Percentiles rank a stretch among this genome's conserved stretches.
Conservation (phyloP, 176 grass and related monocot genomes). For the Bothriochloa decipiens region DNA sequence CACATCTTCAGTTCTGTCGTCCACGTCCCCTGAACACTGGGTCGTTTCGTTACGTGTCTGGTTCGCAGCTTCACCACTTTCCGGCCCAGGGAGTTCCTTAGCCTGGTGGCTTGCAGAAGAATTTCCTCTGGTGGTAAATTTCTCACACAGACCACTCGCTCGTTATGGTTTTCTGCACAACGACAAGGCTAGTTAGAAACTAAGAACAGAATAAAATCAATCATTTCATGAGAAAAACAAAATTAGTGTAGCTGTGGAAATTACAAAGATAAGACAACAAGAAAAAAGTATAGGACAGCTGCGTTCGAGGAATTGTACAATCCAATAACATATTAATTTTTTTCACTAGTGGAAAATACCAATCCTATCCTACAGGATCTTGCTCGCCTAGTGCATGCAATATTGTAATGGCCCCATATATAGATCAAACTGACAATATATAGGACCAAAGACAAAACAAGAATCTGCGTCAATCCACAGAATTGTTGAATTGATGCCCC, state of each 20-base stretch:
- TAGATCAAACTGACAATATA: neutral
- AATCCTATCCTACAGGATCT: neutral
- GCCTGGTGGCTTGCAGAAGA: constrained; percentile 72
- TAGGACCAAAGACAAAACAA: too few species aligned
- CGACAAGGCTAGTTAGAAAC: neutral
- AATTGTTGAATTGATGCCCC: neutral
- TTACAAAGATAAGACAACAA: neutral
- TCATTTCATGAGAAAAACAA: neutral
- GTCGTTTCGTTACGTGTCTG: constrained; percentile 72
- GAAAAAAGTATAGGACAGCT: neutral
- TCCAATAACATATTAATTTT: neutral
- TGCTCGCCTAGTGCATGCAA: neutral
- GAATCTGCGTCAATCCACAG: neutral
- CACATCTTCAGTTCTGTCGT: constrained; percentile 82
- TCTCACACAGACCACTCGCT: constrained; percentile 81
- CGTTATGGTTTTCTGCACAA: constrained; percentile 78
- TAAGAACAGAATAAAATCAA: neutral
- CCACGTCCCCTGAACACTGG: constrained; percentile 86
- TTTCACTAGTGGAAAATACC: neutral
- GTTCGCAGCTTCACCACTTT: constrained; percentile 91
- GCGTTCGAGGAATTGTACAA: neutral
- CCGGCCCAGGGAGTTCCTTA: constrained; percentile 81
- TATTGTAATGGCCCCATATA: neutral
- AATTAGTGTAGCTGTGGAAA: neutral
- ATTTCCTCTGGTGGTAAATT: constrained; percentile 75